A percentile compares a stretch with the other conserved stretches of the same genome.
These are phyloP conservation scores for Lagenidium giganteum DNA, from an alignment of 352 stramenopile genomes.

Conservation along the genomic window DNA sequence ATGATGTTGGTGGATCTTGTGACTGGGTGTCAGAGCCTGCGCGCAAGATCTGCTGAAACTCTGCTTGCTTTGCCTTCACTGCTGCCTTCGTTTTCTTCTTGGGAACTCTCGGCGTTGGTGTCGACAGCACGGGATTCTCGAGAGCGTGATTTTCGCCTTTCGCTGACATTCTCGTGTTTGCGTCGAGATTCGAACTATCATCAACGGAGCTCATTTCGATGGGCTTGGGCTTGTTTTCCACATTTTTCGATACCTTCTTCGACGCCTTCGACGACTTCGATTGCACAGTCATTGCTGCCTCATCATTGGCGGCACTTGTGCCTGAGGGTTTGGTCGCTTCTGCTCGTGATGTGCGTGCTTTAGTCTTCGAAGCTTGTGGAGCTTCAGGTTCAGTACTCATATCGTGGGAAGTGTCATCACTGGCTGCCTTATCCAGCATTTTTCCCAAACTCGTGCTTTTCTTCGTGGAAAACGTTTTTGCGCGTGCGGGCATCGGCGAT, in stretches of 20 bases:
- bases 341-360: too few species aligned
- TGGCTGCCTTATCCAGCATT: too few species aligned
- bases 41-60: slow-evolving; percentile 40
- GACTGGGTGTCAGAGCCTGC: slow-evolving; percentile 1
- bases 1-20: slow-evolving; percentile 8
- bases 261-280: slow-evolving; percentile 21
- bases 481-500: too few species aligned
- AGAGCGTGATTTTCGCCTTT: background rate
- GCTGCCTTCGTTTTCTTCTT: slow-evolving; percentile 41
- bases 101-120: slow-evolving; percentile 61
- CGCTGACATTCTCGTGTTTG: slow-evolving; percentile 6
- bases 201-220: slow-evolving; percentile 15
- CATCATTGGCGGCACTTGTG: too few species aligned
- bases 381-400: too few species aligned
- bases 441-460: too few species aligned
- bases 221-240: slow-evolving; percentile 16
- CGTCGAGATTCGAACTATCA: background rate
- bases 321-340: too few species aligned
- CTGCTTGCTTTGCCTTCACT: slow-evolving; percentile 32
- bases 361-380: background rate
- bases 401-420: too few species aligned
- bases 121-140: slow-evolving; percentile 20
- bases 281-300: slow-evolving; percentile 3
- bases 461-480: too few species aligned
- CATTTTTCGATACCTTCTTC: slow-evolving; percentile 15